Conservation (phyloP, 164 flowering plant species). For the Amborella trichopoda region DNA sequence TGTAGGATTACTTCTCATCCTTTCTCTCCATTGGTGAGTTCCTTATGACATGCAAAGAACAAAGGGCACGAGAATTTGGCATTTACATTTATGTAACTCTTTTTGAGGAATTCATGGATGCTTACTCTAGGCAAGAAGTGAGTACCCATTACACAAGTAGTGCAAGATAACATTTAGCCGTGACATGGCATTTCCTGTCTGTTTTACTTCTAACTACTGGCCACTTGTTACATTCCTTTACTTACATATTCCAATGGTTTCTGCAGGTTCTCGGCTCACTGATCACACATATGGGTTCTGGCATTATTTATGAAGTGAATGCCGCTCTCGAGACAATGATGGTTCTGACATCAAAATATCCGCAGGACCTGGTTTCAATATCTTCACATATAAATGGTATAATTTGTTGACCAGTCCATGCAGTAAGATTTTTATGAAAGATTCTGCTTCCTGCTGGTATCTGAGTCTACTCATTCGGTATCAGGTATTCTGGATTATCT, state of each 20-base stretch:
- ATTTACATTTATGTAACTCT: conserved; percentile 40
- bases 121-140: conserved; percentile 72
- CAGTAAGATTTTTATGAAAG: too few species aligned
- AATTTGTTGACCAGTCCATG: too few species aligned
- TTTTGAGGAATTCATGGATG: conserved; percentile 49
- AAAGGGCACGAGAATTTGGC: conserved; percentile 51
- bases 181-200: too few species aligned
- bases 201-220: neutral
- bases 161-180: too few species aligned
- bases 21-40: conserved; percentile 56
- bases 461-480: too few species aligned
- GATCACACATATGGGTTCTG: conserved; percentile 73
- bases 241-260: neutral
- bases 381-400: conserved; percentile 70
- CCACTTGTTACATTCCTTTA: neutral
- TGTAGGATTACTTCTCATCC: conserved; percentile 53
- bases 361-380: conserved; percentile 44
- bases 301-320: conserved; percentile 48
- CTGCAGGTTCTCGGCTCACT: conserved; percentile 67
- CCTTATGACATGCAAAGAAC: conserved; percentile 66
- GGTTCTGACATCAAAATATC: conserved; percentile 40
- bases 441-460: too few species aligned
- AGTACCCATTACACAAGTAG: too few species aligned
- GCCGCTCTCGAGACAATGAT: conserved; percentile 64
- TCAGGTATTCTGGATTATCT: conserved; percentile 79